Evolutionary conservation across 2,329 filamentous ascomycete species (phyloP), one percentile per base, ranked within the genome.

Genomic region (Fusarium staphyleae): DNA sequence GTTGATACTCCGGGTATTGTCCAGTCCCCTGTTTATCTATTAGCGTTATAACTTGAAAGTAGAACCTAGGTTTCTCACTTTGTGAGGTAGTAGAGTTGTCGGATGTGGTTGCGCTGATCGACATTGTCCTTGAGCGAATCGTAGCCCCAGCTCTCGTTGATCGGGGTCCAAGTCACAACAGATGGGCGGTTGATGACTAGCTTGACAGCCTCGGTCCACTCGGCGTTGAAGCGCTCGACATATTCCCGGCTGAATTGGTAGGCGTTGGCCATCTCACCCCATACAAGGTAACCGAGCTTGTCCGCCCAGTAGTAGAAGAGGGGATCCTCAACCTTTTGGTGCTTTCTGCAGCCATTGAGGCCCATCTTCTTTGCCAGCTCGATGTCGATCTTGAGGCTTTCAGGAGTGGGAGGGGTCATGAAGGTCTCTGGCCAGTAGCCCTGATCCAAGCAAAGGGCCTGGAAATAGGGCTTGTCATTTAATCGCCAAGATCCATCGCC

Each of bases 141-240:
- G 62, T 89, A 89, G 0, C 78, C 87, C 87, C 86, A 89, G 60
- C 77, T 80, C 69, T 81, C 73, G 60, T 89, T 89, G 37, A 86
- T 81, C 0, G 85, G 85, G 3, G 86, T 89, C 87, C 87, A 89
- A 0, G 82, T 82, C 5, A 89, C 77, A 18, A 89, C 74, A 7
- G 77, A 83, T 0, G 87, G 84, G 46, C 87, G 85, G 61, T 88
- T 89, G 55, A 88, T 82, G 63, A 87, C 86, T 15, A 87, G 73
- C 65, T 78, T 79, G 5, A 89, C 81, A 5, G 81, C 78, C 66
- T 86, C 85, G 2, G 76, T 75, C 87, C 87, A 89, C 65, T 89
- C 87, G 43, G 79, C 74, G 59, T 86, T 79, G 73, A 88, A 87
- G 1, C 85, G 76, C 18, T 81, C 77, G 7, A 82, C 76, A 57